Base-by-base conservation (phyloP, 352 stramenopile species). In the Phytophthora agathidicida region DNA sequence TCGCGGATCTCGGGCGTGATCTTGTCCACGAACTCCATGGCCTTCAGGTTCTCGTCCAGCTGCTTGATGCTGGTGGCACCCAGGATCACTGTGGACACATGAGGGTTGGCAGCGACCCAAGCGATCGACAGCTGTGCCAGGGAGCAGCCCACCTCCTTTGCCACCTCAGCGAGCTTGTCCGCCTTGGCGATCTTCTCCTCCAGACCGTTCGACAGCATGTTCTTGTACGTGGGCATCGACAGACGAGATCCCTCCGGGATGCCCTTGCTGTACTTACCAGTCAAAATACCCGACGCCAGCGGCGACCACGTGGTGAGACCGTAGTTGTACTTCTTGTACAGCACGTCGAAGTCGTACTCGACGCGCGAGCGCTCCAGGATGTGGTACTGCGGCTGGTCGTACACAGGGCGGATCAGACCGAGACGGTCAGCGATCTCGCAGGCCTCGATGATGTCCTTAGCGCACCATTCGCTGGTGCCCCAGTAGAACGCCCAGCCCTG, bases 231-330 rank as follows among this genome's bases (percentile, higher is more conserved):
- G 3, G 73, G 59, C 27, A 86, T 71, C 23, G 76, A 84, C 31
- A 86, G 43, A 64, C 73, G 81, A 13, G 72, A 95, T 28, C 75
- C 84, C 6, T 85, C 83, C 5, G 85, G 85, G 23, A 91, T 87
- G 2, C 77, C 79, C n/a, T 80, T 80, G 58, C 72, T 88, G 83
- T 94, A 94, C 56, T 94, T 94, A 37, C 83, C 83, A 26, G 86
- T 91, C 3, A 95, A 55, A 9, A 94, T 52, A 22, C 86, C 86
- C 9, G 70, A 86, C 2, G 77, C 77, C 5, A 95, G 59, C 10
- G 84, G 80, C 32, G 74, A 90, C 78, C 80, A 95, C 23, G 75
- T 90, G 3, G 82, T 94, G 20, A 87, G 62, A 9, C 82, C 86
- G 49, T 87, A 77, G 43, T 88, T 88, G 68, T 88, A 90, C 35